Evolutionary conservation across 441 rosid genomes (phyloP).

Genomic region (Jatropha podagrica): DNA sequence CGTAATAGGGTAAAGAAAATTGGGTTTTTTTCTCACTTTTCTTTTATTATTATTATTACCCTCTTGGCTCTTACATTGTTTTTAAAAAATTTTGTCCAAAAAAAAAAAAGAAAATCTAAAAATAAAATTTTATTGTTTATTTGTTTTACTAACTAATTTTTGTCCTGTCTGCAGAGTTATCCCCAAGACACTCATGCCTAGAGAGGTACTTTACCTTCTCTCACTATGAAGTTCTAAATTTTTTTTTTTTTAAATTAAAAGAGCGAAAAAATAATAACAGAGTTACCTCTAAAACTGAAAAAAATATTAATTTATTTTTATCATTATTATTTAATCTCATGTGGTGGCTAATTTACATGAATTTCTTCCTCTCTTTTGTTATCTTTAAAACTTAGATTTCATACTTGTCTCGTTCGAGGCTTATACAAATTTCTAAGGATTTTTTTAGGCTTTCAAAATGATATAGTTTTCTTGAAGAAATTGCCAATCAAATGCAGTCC

Average conservation of each 20-base stretch:
- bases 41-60: background rate
- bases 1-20: conserved; percentile 63
- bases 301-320: background rate
- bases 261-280: no score
- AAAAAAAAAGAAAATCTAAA: no score
- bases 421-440: conserved; percentile 19
- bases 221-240: background rate
- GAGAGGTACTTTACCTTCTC: conserved; percentile 59
- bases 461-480: background rate
- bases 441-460: background rate
- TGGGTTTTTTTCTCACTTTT: conserved; percentile 22
- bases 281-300: no score
- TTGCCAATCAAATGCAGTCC: background rate
- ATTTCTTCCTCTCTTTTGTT: conserved; percentile 63
- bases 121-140: no score
- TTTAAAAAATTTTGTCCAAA: no score
- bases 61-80: no score
- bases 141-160: no score
- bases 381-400: conserved; percentile 38
- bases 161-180: conserved; percentile 63
- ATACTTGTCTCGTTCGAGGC: conserved; percentile 33
- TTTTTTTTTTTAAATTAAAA: background rate
- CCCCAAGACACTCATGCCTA: conserved; percentile 93
- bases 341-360: conserved; percentile 40
- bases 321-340: conserved; percentile 18